Base-by-base conservation (phyloP, 2,329 filamentous ascomycete species). In the Lachnellula occidentalis region DNA sequence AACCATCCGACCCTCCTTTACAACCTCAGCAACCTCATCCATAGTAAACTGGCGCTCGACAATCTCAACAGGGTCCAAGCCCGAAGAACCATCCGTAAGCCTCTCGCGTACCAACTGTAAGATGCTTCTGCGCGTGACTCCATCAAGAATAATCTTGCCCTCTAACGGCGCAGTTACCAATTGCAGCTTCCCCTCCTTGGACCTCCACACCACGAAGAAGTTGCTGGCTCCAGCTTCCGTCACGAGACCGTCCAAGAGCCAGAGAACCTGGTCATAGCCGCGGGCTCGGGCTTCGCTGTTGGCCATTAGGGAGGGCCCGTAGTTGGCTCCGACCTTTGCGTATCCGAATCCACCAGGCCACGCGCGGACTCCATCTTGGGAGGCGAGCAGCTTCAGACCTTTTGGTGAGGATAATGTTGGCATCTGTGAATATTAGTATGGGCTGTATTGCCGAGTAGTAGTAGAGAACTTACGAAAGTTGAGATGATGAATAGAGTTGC, bases 311-410 rank as follows among this genome's bases (percentile, higher is more conserved):
- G 82, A 86, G 17, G 92, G 92, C 0, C 92, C 92, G 71, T 96
- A 96, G 77, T 96, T 96, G 58, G 92, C 92, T 52, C 92, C 92
- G 34, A 96, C 82, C 74, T 96, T 96, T 57, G 91, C 90, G 68
- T 87, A 92, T 1, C 92, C 92, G 70, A 95, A 95, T 9, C 92
- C 92, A 58, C 92, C 92, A 19, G 90, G 90, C 92, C 92, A 96
- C 12, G 92, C 91, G 61, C 92, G 86, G 55, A 95, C 85, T 70
- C 95, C 89, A 61, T 92, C 84, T 53, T 83, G 81, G 45, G 82
- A 88, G 0, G 91, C 92, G 67, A 92, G 81, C 45, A 95, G 81
- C 64, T 81, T 86, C 77, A 95, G 79, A 60, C 83, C 83, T 34
- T 78, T 79, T 0, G 69, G 61, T 12, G 72, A 60, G 62, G 82